Evolutionary conservation across 2,329 filamentous ascomycete species (phyloP), one percentile per base, ranked within the genome.

Genomic region (Seiridium unicorne): DNA sequence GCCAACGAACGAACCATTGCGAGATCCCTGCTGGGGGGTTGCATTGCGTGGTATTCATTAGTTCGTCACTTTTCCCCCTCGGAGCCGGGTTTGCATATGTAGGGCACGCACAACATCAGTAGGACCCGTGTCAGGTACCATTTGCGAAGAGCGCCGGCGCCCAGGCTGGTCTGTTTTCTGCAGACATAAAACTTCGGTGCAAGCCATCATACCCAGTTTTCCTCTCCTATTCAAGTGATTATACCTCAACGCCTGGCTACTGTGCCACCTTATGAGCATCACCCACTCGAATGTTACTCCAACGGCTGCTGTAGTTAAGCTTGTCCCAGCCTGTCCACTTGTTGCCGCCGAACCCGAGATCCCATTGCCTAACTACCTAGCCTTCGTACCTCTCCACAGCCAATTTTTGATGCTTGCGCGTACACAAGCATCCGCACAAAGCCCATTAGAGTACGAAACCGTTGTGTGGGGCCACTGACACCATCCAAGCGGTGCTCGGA

Each of bases 301-400:
- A 42, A 32, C 38, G 11, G 51, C 44, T 44, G 38, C 26, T 55
- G 18, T 51, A 42, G 18, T 58, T 51, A 35, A 51, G 38, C 56
- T 42, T 35, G 46, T 58, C 56, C 34, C 56, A 42, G n/a, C n/a
- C 31, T 42, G 56, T 35, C 56, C 44, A 58, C 56, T n/a, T 44
- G 34, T 48, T 58, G 56, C 47, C 56, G 44, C 56, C 44, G 42
- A 47, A 48, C 55, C 42, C 55, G 44, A 49, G 55, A 47, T 57
- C 55, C 26, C 55, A 32, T 47, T 31, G 32, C 42, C 44, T 44
- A 26, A 44, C 54, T 44, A 44, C 36, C 40, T 51, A 34, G 46
- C 51, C 31, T 38, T 35, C 31, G 13, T 32, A 32, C 49, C 31
- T 53, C 49, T 53, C 49, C 49, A 53, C 49, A 36, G 32, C 49